phyloP scores from a whole-genome alignment of 768 basidiomycete genomes.

The Cyathus striatus region DNA sequence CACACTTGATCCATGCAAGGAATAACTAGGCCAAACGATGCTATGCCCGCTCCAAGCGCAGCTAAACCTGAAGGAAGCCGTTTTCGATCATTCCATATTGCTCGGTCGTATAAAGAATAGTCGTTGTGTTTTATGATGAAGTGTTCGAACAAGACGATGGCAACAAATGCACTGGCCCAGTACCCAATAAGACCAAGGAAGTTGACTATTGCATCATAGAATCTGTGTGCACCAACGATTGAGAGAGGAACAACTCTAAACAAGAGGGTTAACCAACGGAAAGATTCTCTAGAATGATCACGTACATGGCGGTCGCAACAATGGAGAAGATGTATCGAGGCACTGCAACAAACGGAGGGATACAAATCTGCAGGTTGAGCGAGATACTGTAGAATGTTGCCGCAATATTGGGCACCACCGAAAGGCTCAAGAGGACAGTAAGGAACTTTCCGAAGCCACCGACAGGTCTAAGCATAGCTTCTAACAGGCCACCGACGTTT shows the following conservation, averaged over 20 bases:
- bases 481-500: conserved; percentile 67
- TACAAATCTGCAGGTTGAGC: conserved; percentile 65
- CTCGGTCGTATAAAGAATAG: conserved; percentile 46
- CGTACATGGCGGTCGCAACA: conserved; percentile 66
- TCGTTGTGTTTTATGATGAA: conserved; percentile 54
- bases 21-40: conserved; percentile 55
- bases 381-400: conserved; percentile 79
- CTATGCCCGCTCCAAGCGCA: conserved; percentile 47
- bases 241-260: conserved; percentile 65
- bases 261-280: not conserved
- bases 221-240: conserved; percentile 69
- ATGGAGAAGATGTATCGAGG: conserved; percentile 78
- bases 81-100: conserved; percentile 50
- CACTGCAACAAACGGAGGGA: conserved; percentile 52
- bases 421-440: conserved; percentile 74
- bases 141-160: conserved; percentile 67
- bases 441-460: conserved; percentile 76
- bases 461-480: conserved; percentile 65
- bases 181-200: conserved; percentile 75
- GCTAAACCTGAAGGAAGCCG: conserved; percentile 63
- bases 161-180: conserved; percentile 58
- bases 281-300: conserved; percentile 3
- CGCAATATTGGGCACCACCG: conserved; percentile 78
- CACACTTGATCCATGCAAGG: conserved; percentile 74
- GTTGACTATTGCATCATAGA: conserved; percentile 65